Conservation (phyloP, 257 asterid species). For the Primulina tabacum region DNA sequence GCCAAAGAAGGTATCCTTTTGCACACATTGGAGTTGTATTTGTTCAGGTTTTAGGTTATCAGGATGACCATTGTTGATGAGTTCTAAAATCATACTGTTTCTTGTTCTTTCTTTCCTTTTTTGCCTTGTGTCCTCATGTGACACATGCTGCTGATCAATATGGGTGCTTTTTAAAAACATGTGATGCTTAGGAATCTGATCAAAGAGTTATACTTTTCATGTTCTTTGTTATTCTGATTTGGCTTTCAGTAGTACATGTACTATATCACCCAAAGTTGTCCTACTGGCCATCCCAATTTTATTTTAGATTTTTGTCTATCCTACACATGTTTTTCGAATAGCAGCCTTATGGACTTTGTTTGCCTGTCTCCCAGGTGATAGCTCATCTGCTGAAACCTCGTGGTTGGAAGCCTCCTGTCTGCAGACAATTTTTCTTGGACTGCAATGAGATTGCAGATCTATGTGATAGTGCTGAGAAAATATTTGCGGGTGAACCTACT, state of each 20-base stretch:
- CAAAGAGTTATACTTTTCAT: not conserved
- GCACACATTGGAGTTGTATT: slow-evolving; percentile 12
- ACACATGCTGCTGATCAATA: not conserved
- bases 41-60: slow-evolving; percentile 3
- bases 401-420: slow-evolving; percentile 99
- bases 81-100: not conserved
- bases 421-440: slow-evolving; percentile 90
- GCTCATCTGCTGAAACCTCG: slow-evolving; percentile 93
- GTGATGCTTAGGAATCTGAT: not conserved
- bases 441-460: slow-evolving; percentile 97
- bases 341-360: slow-evolving; percentile 13
- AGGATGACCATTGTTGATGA: not conserved
- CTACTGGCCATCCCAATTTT: not conserved
- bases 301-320: slow-evolving; percentile 6
- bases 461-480: slow-evolving; percentile 93
- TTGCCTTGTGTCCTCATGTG: not conserved
- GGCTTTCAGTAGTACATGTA: slow-evolving; percentile 6
- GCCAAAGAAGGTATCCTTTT: slow-evolving; percentile 69
- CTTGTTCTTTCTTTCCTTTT: not conserved
- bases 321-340: not conserved
- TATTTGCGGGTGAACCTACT: slow-evolving; percentile 88
- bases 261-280: not conserved
- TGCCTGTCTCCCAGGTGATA: slow-evolving; percentile 55
- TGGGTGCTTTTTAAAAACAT: not conserved
- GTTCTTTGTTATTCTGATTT: not conserved